Base-by-base conservation (phyloP, 768 basidiomycete species). In the Mrakia blollopis region DNA sequence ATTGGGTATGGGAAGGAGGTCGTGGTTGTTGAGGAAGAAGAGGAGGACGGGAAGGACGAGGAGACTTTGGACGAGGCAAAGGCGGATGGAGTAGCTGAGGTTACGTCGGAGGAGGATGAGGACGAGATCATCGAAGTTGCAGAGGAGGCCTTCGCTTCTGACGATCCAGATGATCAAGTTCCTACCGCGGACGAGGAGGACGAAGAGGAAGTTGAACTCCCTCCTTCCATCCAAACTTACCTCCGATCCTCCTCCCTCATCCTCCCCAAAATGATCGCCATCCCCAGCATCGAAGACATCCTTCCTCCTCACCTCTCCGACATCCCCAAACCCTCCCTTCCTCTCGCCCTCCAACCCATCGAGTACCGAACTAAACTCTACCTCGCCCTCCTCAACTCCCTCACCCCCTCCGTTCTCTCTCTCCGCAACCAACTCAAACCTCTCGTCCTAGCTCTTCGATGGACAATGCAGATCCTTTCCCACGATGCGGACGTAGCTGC, bases 201-300 rank as follows among this genome's bases (percentile, higher is more conserved):
- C 28, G 61, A 61, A n/a, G 69, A 71, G 28, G 50, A 39, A 32
- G 28, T 37, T 9, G 35, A 32, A 9, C 39, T 39, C 39, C 41
- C 44, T 14, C 62, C 62, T 3, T 41, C 41, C 41, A 50, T 74
- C 44, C 73, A 74, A 39, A 74, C 73, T 30, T 77, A 57, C 52
- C 63, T 60, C 28, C 71, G 76, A 14, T 77, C 76, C 16, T 72
- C 72, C 21, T 30, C 76, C 5, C 44, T 62, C 47, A 32, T 77
- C 52, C 71, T 61, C 52, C 63, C 76, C 37, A 68, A 71, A 35
- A 47, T 73, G 44, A 28, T 72, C 25, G 37, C 72, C 41, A 72
- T 77, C 63, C 39, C 63, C 0, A 7, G 63, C 25, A 60, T 71
- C 41, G n/a, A 62, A 7, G 18, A 57, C 69, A 11, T 37, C 37